phyloP scores from a whole-genome alignment of 371 early-diverging fungal genomes.

The Mortierella sp. region DNA sequence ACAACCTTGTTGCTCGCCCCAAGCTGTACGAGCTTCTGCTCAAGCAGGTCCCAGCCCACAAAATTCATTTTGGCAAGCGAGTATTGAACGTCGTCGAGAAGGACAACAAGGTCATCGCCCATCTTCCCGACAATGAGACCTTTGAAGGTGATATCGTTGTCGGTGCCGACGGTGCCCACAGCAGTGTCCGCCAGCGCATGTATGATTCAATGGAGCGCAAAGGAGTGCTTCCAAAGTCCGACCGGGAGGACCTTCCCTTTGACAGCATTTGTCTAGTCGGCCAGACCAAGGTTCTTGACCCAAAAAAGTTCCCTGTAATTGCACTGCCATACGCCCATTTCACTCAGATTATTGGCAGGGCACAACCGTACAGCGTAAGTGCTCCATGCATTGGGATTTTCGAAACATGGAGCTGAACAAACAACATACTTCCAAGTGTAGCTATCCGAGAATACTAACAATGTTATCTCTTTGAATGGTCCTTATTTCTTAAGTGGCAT shows the following conservation, averaged over 20 bases:
- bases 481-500: no score
- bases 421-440: no score
- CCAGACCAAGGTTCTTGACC: neutral
- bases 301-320: slow-evolving; percentile 1
- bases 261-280: slow-evolving; percentile 13
- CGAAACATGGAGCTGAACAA: no score
- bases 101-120: neutral
- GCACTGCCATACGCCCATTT: neutral
- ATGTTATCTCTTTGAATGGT: no score
- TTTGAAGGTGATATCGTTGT: slow-evolving; percentile 16
- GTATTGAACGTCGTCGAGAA: neutral
- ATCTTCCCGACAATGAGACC: neutral
- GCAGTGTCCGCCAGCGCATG: slow-evolving; percentile 11
- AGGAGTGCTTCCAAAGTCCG: neutral
- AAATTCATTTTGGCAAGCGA: slow-evolving; percentile 11
- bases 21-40: slow-evolving; percentile 13
- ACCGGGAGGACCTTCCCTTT: slow-evolving; percentile 10
- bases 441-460: no score
- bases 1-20: slow-evolving; percentile 11
- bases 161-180: slow-evolving; percentile 22
- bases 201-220: neutral
- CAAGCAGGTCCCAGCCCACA: slow-evolving; percentile 10
- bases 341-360: neutral
- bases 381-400: no score
- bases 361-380: slow-evolving; percentile 11